These are phyloP conservation scores for Strobilomyces dryophilus DNA, from an alignment of 768 basidiomycete genomes.

Conservation along the genomic window DNA sequence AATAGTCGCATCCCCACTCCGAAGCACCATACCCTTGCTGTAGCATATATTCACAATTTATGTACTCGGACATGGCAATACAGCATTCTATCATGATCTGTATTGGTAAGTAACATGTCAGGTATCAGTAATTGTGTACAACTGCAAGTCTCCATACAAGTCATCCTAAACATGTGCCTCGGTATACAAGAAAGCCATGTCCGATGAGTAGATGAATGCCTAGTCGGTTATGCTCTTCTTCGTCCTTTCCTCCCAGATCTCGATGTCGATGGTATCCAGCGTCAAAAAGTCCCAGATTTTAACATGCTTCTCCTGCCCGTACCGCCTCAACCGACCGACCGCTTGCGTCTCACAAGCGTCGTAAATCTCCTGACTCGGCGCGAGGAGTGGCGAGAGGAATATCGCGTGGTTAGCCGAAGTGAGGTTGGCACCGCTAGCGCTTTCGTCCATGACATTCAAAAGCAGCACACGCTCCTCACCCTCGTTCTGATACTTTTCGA, in stretches of 20 bases:
- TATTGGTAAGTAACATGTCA: too few relatives aligned
- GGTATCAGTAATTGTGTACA: background rate
- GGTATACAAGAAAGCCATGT: conserved; percentile 12
- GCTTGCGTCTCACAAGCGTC: conserved; percentile 81
- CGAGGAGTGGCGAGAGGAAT: conserved; percentile 89
- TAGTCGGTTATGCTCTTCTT: conserved; percentile 27
- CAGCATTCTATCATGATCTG: background rate
- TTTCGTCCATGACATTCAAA: conserved; percentile 92
- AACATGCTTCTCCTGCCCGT: conserved; percentile 78
- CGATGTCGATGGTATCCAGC: conserved; percentile 83
- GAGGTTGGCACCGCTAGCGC: conserved; percentile 89
- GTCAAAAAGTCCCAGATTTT: conserved; percentile 82
- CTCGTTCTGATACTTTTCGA: conserved; percentile 83
- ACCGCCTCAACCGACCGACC: conserved; percentile 78
- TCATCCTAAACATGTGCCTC: background rate
- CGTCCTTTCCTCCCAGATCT: conserved; percentile 61
- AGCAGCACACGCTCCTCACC: conserved; percentile 77
- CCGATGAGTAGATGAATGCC: conserved; percentile 7
- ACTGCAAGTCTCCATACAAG: background rate
- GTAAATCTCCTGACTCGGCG: conserved; percentile 78
- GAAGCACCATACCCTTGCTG: conserved; percentile 20
- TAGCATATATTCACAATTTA: conserved; percentile 11
- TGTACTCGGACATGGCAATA: background rate
- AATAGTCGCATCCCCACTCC: conserved; percentile 36
- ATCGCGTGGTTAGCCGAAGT: conserved; percentile 93